Evolutionary conservation across 257 asterid species (phyloP), one percentile per base, ranked within the genome.

Genomic region (Vinca minor): DNA sequence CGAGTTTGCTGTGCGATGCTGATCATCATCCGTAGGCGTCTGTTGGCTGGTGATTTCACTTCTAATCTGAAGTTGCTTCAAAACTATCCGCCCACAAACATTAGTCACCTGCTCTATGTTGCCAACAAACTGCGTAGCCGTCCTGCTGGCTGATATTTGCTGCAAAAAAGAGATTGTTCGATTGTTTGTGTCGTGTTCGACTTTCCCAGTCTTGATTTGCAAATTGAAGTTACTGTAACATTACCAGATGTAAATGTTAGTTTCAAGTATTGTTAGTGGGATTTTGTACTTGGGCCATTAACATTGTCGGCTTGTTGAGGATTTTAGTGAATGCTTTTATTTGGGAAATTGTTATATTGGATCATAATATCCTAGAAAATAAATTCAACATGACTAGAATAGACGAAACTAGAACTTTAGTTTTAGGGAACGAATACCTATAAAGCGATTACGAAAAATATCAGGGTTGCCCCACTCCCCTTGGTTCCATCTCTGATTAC

Each of bases 1-100:
- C 83, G 98, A 45, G 69, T 91, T 52, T 91, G 96, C 72, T 91
- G 98, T 58, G 95, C 98, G 6, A 91, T 88, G 98, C 84, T 91
- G 74, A 74, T 91, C 54, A 84, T 88, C 6, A 92, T 88, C 7
- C 77, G 96, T 70, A 88, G 82, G 86, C 92, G 95, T 36, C 72
- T 91, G 47, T 94, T 91, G 59, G 98, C 95, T 42, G 96, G 96
- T 4, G 98, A 91, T 77, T 91, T 91, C 78, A 91, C 96, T 26
- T 80, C 96, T 34, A 91, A 91, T 83, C 83, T 91, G 64, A 88
- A 91, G 80, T 74, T 91, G 64, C 92, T 88, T 56, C 98, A 91
- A 76, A 80, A 83, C 66, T 91, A 86, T 69, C 98, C 98, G 4
- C 71, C 91, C 12, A 76, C 96, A 69, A 88, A 88, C 79, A 85